phyloP scores from a whole-genome alignment of 208 protist genomes.

The Leishmania tropica region DNA sequence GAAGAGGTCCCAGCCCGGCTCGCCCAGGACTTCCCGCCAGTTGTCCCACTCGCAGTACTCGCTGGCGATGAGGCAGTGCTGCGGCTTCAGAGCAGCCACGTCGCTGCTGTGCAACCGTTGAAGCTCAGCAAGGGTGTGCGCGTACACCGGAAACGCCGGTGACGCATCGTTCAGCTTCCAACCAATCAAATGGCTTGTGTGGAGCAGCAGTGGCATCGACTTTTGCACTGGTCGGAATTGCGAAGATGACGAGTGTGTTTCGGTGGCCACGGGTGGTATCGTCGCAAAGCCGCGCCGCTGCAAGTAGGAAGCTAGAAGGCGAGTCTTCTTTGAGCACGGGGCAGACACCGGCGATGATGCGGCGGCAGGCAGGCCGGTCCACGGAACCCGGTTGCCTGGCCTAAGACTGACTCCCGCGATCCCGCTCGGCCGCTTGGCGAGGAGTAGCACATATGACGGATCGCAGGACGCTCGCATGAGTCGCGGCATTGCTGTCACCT shows the following conservation, averaged over 20 bases:
- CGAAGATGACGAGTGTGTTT: background rate
- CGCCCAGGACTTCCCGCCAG: constrained; percentile 65
- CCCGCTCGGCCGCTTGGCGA: constrained; percentile 34
- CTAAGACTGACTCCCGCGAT: constrained; percentile 41
- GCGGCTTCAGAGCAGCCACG: constrained; percentile 48
- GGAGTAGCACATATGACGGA: constrained; percentile 28
- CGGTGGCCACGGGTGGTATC: background rate
- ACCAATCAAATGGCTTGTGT: constrained; percentile 76
- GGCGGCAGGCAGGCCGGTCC: constrained; percentile 2
- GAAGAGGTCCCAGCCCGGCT: constrained; percentile 73
- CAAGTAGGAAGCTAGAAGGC: constrained; percentile 32
- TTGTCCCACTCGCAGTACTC: constrained; percentile 81
- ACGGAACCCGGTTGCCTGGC: constrained; percentile 14
- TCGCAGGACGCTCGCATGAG: constrained; percentile 12
- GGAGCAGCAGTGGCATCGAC: constrained; percentile 47
- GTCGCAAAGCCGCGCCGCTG: constrained; percentile 29
- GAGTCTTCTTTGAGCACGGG: constrained; percentile 12
- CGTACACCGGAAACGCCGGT: constrained; percentile 62
- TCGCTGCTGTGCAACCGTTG: constrained; percentile 28
- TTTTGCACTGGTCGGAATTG: constrained; percentile 1
- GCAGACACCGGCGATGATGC: background rate
- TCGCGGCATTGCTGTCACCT: constrained; percentile 15
- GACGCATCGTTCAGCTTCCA: constrained; percentile 45
- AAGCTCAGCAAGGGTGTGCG: constrained; percentile 64
- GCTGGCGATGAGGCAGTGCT: constrained; percentile 45